phyloP scores from a whole-genome alignment of 2,329 filamentous ascomycete genomes.

The Sporothrix pseudoabietina region DNA sequence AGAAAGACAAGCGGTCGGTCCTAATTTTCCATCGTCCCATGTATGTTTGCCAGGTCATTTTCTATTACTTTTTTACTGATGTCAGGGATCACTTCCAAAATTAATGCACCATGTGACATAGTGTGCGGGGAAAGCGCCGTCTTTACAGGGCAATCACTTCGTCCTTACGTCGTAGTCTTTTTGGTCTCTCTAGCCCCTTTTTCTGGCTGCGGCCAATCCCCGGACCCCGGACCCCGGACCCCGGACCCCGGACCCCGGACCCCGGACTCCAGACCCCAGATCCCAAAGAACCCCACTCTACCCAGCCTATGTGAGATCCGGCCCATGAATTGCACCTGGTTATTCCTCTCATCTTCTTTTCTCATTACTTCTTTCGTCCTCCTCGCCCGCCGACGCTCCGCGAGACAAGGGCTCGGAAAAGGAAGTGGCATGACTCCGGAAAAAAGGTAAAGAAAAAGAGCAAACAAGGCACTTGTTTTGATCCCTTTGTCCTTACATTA shows the following conservation, averaged over 20 bases:
- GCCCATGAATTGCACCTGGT: not conserved
- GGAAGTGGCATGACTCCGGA: not conserved
- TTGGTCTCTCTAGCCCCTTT: not conserved
- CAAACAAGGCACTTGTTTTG: not conserved
- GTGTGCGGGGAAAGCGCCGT: not conserved
- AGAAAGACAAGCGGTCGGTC: not conserved
- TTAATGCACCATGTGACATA: not conserved
- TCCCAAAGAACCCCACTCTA: not conserved
- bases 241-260: not conserved
- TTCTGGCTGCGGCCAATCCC: not conserved
- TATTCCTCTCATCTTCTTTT: not conserved
- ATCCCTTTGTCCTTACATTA: not conserved
- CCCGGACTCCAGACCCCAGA: not conserved
- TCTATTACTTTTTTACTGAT: not conserved
- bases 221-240: not conserved
- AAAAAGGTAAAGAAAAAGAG: not conserved
- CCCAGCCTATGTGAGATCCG: not conserved
- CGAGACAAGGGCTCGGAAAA: not conserved
- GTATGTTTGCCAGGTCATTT: not conserved
- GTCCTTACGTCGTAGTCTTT: not conserved
- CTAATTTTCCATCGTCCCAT: not conserved
- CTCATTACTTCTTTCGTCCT: not conserved
- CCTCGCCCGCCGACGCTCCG: not conserved
- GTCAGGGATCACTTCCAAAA: not conserved
- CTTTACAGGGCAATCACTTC: not conserved